Conservation (phyloP, 2,329 filamentous ascomycete species). For the Thielaviopsis euricoi region DNA sequence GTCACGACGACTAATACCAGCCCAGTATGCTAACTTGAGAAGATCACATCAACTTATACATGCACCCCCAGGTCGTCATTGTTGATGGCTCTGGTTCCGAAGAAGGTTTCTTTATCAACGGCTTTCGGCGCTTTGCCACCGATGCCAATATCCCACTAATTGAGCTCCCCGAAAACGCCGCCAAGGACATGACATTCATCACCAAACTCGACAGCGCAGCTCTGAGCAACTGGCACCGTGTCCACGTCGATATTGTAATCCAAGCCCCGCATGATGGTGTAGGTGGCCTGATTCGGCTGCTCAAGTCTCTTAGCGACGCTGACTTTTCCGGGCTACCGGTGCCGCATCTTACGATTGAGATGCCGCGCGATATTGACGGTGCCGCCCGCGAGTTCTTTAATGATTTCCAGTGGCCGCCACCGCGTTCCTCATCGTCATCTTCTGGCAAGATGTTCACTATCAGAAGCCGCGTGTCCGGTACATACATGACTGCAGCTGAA, state of each 20-base stretch:
- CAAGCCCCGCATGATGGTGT: conserved; percentile 56
- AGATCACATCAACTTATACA: conserved; percentile 53
- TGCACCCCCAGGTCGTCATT: conserved; percentile 63
- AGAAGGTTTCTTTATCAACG: conserved; percentile 48
- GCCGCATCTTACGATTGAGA: conserved; percentile 69
- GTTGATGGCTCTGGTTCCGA: conserved; percentile 53
- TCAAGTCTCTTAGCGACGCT: conserved; percentile 57
- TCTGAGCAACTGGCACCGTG: conserved; percentile 61
- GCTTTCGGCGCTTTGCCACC: conserved; percentile 37
- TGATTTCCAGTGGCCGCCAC: conserved; percentile 51
- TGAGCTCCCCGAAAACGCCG: conserved; percentile 49
- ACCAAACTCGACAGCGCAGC: conserved; percentile 58
- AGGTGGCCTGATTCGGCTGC: conserved; percentile 58
- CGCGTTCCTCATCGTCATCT: conserved; percentile 20
- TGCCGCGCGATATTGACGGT: conserved; percentile 54
- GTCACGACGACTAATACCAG: too few species aligned
- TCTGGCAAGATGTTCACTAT: conserved; percentile 46
- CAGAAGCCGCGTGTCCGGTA: conserved; percentile 52
- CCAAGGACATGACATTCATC: conserved; percentile 57
- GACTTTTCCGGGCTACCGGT: conserved; percentile 56
- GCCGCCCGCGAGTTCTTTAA: conserved; percentile 46
- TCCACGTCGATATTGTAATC: conserved; percentile 67
- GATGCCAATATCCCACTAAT: conserved; percentile 47
- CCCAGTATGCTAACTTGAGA: background rate
- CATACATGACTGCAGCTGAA: conserved; percentile 46